Conservation (phyloP, 164 flowering plant species). For the Vitis labrusca region DNA sequence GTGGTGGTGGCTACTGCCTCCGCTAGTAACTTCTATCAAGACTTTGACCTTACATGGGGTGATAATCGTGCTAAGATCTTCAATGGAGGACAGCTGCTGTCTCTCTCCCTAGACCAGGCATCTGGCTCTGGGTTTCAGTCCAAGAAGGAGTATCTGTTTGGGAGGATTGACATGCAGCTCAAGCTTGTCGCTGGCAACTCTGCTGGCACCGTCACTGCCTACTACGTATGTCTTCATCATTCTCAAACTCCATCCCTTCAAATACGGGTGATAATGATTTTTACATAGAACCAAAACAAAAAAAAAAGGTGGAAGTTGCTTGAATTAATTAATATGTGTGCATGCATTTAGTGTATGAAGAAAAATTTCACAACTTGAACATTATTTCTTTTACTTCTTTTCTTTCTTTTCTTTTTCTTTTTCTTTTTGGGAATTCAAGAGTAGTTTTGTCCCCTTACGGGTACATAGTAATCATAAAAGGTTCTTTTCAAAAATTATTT, state of each 20-base stretch:
- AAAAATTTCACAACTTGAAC: no score
- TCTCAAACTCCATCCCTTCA: not conserved
- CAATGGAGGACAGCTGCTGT: slow-evolving; percentile 36
- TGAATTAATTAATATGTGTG: no score
- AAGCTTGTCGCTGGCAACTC: slow-evolving; percentile 57
- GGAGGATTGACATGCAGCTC: slow-evolving; percentile 43
- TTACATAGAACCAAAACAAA: no score
- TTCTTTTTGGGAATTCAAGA: no score
- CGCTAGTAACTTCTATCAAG: slow-evolving; percentile 15
- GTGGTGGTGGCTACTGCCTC: not conserved
- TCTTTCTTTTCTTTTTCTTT: no score
- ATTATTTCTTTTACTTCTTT: no score
- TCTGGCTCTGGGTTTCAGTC: slow-evolving; percentile 53
- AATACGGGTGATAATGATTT: no score
- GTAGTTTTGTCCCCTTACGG: no score
- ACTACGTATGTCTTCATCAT: slow-evolving; percentile 27
- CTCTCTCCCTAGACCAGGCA: slow-evolving; percentile 35
- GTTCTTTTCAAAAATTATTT: no score
- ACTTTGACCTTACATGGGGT: slow-evolving; percentile 16
- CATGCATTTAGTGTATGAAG: no score
- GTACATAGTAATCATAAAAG: no score
- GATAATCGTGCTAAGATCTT: slow-evolving; percentile 23
- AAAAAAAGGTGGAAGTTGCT: no score
- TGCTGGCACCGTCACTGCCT: slow-evolving; percentile 57
- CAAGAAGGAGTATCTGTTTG: slow-evolving; percentile 34